Conservation (phyloP, 352 stramenopile species). For the Peronospora belbahrii region DNA sequence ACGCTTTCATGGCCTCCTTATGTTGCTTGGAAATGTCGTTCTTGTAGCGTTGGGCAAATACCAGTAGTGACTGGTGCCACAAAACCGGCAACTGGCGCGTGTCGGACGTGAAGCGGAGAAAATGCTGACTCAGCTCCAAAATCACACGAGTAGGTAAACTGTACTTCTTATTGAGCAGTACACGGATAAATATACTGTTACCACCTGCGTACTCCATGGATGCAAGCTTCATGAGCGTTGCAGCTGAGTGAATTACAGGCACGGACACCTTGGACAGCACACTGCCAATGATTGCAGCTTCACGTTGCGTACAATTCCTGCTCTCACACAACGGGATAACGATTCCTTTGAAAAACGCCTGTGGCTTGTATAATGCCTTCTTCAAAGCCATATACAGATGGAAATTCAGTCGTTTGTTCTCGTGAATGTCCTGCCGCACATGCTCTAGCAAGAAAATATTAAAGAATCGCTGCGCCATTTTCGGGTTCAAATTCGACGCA, state of each 20-base stretch:
- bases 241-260: conserved; percentile 97
- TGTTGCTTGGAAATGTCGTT: conserved; percentile 92
- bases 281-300: conserved; percentile 96
- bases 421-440: conserved; percentile 94
- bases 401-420: conserved; percentile 98
- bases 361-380: conserved; percentile 98
- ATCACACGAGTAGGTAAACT: conserved; percentile 96
- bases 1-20: conserved; percentile 91
- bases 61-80: conserved; percentile 98
- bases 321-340: conserved; percentile 95
- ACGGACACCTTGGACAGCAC: conserved; percentile 98
- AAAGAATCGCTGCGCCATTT: conserved; percentile 99
- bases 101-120: conserved; percentile 88
- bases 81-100: conserved; percentile 91
- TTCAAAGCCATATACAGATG: conserved; percentile 99
- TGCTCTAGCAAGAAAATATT: conserved; percentile 97
- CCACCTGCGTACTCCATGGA: conserved; percentile 94
- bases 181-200: conserved; percentile 97
- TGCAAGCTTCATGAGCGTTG: conserved; percentile 97
- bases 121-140: conserved; percentile 93
- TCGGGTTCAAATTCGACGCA: conserved; percentile 98
- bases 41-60: conserved; percentile 98
- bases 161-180: conserved; percentile 99
- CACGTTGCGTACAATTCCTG: conserved; percentile 92
- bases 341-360: conserved; percentile 99